Conservation (phyloP, 805 yeast species). For the Priceomyces melissophilus region DNA sequence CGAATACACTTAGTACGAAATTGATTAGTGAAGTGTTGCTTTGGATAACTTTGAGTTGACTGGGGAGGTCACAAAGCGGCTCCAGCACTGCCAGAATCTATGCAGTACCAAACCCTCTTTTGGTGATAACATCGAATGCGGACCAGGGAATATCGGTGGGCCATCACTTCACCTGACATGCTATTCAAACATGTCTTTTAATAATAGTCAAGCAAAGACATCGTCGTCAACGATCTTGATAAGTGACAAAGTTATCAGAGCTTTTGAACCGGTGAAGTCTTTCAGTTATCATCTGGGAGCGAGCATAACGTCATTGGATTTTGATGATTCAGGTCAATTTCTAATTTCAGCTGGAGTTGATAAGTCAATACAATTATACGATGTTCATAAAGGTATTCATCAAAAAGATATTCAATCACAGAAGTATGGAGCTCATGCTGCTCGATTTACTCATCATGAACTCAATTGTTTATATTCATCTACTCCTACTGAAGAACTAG, state of each 20-base stretch:
- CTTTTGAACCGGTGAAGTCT: slow-evolving; percentile 42
- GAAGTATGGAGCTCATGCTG: slow-evolving; percentile 89
- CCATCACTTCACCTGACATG: no score
- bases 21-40: background rate
- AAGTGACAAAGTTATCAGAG: slow-evolving; percentile 21
- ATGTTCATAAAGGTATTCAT: slow-evolving; percentile 64
- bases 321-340: slow-evolving; percentile 79
- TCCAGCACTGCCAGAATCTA: no score
- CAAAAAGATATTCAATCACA: slow-evolving; percentile 71
- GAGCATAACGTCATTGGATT: slow-evolving; percentile 67
- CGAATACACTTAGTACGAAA: background rate
- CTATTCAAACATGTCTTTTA: slow-evolving; percentile 4
- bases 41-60: no score
- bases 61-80: no score
- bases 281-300: slow-evolving; percentile 50
- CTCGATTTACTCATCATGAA: slow-evolving; percentile 74
- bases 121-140: no score
- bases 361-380: slow-evolving; percentile 81
- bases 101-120: no score
- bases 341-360: slow-evolving; percentile 75
- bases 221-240: slow-evolving; percentile 14
- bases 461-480: slow-evolving; percentile 78
- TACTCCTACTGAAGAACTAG: slow-evolving; percentile 41
- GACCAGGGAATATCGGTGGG: no score
- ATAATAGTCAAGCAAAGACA: slow-evolving; percentile 6